A percentile compares a stretch with the other conserved stretches of the same genome.
Conservation (phyloP, 1,139 yeast species). For the Candida mesenterica region DNA sequence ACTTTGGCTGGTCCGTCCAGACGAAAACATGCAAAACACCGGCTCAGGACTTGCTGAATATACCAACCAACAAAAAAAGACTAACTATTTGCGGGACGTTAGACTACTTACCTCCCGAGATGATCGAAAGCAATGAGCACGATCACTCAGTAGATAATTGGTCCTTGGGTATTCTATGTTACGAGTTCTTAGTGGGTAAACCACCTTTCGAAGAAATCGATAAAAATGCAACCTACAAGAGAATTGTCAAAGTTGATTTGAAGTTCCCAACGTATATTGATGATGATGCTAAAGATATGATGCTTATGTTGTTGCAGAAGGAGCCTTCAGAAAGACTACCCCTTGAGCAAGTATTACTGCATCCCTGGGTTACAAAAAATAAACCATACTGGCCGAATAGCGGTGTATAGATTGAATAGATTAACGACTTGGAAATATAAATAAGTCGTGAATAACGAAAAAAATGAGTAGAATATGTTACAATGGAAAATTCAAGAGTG, state of each 20-base stretch:
- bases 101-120: slow-evolving; percentile 93
- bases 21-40: slow-evolving; percentile 1
- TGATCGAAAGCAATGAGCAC: slow-evolving; percentile 82
- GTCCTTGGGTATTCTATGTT: slow-evolving; percentile 88
- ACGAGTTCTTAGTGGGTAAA: slow-evolving; percentile 81
- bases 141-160: slow-evolving; percentile 82
- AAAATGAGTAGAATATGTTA: too few species aligned
- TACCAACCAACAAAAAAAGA: slow-evolving; percentile 49
- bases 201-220: slow-evolving; percentile 91
- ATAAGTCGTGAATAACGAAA: slow-evolving; percentile 1
- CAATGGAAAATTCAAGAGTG: too few species aligned
- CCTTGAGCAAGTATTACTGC: slow-evolving; percentile 60
- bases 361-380: slow-evolving; percentile 81
- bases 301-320: slow-evolving; percentile 55
- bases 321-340: slow-evolving; percentile 67
- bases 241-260: slow-evolving; percentile 76
- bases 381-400: slow-evolving; percentile 42
- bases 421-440: too few species aligned
- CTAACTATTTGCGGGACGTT: slow-evolving; percentile 92
- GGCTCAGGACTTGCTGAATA: slow-evolving; percentile 6
- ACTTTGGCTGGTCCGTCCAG: slow-evolving; percentile 92
- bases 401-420: not conserved
- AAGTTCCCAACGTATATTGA: slow-evolving; percentile 69
- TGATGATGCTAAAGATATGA: slow-evolving; percentile 75
- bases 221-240: slow-evolving; percentile 69